These are phyloP conservation scores for Colletotrichum sp. DNA, from an alignment of 2,329 filamentous ascomycete genomes.

Conservation along the genomic window DNA sequence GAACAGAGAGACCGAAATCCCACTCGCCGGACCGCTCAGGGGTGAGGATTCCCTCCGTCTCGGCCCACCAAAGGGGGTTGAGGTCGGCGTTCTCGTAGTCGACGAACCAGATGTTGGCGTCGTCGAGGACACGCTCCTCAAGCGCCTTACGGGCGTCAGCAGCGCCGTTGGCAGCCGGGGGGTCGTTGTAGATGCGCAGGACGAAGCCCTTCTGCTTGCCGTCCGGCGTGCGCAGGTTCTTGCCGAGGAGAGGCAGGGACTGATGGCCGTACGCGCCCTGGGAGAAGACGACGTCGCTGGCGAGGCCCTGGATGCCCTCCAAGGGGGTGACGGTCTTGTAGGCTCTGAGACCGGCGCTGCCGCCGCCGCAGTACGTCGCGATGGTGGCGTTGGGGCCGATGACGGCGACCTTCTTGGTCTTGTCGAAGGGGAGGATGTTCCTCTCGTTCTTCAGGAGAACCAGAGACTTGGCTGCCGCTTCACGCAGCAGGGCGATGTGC, in stretches of 20 bases:
- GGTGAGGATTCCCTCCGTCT: slow-evolving; percentile 25
- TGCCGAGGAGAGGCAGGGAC: slow-evolving; percentile 33
- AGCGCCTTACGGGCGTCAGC: slow-evolving; percentile 10
- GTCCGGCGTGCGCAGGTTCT: slow-evolving; percentile 24
- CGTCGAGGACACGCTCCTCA: slow-evolving; percentile 24
- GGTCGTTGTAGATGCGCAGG: slow-evolving; percentile 30
- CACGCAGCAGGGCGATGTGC: slow-evolving; percentile 53
- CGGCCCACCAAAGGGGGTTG: slow-evolving; percentile 25
- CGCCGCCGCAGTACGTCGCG: slow-evolving; percentile 34
- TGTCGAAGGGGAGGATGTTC: slow-evolving; percentile 61
- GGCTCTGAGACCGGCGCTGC: slow-evolving; percentile 33
- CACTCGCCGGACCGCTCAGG: slow-evolving; percentile 24
- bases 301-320: slow-evolving; percentile 30
- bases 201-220: slow-evolving; percentile 24
- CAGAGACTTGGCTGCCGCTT: slow-evolving; percentile 47
- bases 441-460: slow-evolving; percentile 77
- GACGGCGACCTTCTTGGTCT: slow-evolving; percentile 41
- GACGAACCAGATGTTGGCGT: slow-evolving; percentile 28
- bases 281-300: slow-evolving; percentile 23
- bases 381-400: slow-evolving; percentile 58
- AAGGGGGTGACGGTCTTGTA: slow-evolving; percentile 33
- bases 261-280: slow-evolving; percentile 33
- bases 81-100: slow-evolving; percentile 28
- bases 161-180: background rate
- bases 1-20: slow-evolving; percentile 38